Evolutionary conservation across 345 rosid species (phyloP).

Genomic region (Turritis glabra): DNA sequence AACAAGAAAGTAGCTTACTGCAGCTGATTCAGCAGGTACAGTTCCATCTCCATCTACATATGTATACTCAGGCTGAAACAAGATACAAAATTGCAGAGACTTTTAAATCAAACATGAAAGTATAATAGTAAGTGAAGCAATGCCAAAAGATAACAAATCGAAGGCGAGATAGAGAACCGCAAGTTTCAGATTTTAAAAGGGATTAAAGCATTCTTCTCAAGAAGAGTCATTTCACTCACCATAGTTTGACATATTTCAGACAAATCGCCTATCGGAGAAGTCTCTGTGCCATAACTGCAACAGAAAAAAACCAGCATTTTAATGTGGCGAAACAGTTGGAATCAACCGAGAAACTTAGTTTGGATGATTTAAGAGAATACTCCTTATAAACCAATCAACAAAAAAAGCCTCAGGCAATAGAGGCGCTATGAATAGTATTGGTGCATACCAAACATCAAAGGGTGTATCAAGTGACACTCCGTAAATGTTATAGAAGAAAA

Average conservation of each 20-base stretch:
- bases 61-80: constrained; percentile 68
- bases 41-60: constrained; percentile 95
- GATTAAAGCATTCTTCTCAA: neutral
- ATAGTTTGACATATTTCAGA: constrained; percentile 79
- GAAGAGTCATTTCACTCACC: constrained; percentile 48
- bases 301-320: neutral
- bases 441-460: constrained; percentile 77
- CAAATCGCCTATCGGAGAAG: constrained; percentile 68
- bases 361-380: neutral
- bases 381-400: constrained; percentile 1
- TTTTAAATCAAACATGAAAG: neutral
- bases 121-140: neutral
- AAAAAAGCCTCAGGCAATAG: neutral
- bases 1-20: constrained; percentile 44
- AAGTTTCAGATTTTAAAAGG: neutral
- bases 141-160: neutral
- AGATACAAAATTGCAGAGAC: neutral
- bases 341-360: neutral
- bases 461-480: constrained; percentile 83
- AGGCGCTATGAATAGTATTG: neutral
- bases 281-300: constrained; percentile 81
- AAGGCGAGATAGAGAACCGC: neutral
- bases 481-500: constrained; percentile 72
- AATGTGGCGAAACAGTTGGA: neutral
- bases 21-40: constrained; percentile 85